Conservation (phyloP, 495 filamentous ascomycete genomes). For the Cercophora newfieldiana region DNA sequence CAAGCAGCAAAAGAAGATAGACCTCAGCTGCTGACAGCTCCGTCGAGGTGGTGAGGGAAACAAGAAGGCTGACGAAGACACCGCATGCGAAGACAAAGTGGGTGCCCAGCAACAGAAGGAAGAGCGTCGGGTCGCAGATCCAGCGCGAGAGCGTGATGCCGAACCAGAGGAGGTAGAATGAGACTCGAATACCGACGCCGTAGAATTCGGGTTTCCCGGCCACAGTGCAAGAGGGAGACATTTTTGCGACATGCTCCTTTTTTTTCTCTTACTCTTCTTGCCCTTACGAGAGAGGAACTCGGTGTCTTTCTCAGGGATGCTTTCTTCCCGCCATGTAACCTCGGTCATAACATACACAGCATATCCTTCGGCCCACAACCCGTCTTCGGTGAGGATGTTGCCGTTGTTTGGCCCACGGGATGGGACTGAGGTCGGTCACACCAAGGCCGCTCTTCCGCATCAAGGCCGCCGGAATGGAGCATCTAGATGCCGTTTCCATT, state of each 20-base stretch:
- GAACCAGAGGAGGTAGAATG: conserved; percentile 41
- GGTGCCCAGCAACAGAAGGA: conserved; percentile 13
- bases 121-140: conserved; percentile 16
- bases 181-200: conserved; percentile 39
- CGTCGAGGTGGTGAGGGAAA: neutral
- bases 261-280: too few species aligned
- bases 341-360: neutral
- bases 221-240: conserved; percentile 8
- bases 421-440: neutral
- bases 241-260: neutral
- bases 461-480: neutral
- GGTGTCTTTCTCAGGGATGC: neutral
- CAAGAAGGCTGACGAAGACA: conserved; percentile 25
- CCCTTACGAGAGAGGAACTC: neutral
- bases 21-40: conserved; percentile 25
- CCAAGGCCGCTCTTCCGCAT: neutral
- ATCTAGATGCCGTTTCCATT: neutral
- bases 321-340: neutral
- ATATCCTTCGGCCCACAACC: neutral
- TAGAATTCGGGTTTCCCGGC: conserved; percentile 22
- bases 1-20: conserved; percentile 40
- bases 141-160: conserved; percentile 26
- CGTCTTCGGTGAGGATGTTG: neutral
- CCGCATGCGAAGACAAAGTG: conserved; percentile 26
- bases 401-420: neutral